Evolutionary conservation across 139 green algal genomes (phyloP).

Genomic region (Dunaliella primolecta): DNA sequence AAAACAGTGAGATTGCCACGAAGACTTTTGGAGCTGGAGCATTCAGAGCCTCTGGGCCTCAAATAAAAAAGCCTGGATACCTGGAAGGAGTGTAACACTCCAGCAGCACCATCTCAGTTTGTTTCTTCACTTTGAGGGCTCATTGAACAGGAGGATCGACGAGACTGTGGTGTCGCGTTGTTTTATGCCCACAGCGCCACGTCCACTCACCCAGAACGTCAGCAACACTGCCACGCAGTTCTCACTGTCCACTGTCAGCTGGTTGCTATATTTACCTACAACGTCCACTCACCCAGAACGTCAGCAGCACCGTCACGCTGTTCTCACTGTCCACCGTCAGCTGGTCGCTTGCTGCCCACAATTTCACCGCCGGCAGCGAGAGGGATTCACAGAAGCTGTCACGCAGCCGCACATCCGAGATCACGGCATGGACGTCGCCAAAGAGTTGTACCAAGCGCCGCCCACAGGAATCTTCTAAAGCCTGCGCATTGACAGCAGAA

Average conservation of each 20-base stretch:
- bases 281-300: neutral
- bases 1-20: too few relatives aligned
- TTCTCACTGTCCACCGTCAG: neutral
- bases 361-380: neutral
- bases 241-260: neutral
- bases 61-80: too few relatives aligned
- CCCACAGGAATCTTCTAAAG: neutral
- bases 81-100: too few relatives aligned
- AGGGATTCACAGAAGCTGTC: neutral
- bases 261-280: too few relatives aligned
- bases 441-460: neutral
- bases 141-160: too few relatives aligned
- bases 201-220: neutral
- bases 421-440: neutral
- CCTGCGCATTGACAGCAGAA: neutral
- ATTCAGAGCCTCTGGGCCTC: too few relatives aligned
- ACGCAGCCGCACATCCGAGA: neutral
- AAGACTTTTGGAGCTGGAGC: too few relatives aligned
- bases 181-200: too few relatives aligned
- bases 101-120: too few relatives aligned
- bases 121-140: too few relatives aligned
- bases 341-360: neutral
- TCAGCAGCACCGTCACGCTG: neutral
- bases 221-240: neutral
- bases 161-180: too few relatives aligned